Conservation (phyloP, 768 basidiomycete genomes). For the Hypsizygus marmoreus region DNA sequence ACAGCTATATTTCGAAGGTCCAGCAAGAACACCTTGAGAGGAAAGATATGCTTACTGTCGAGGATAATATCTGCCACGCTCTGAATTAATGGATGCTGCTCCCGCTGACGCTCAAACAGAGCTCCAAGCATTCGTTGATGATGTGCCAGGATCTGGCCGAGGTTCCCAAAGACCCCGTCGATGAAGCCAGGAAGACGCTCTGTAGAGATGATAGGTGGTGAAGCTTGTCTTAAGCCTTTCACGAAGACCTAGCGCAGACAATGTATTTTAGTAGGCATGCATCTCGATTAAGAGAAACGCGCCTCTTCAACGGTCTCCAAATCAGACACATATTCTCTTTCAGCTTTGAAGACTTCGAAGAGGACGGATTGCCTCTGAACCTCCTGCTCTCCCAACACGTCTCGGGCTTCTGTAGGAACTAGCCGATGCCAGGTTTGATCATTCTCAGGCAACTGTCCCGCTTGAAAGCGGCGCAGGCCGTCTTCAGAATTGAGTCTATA, state of each 20-base stretch:
- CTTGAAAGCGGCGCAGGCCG: conserved; percentile 66
- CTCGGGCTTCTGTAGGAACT: conserved; percentile 70
- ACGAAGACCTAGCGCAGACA: conserved; percentile 63
- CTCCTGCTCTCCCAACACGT: conserved; percentile 73
- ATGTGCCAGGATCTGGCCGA: conserved; percentile 63
- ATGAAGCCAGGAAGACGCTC: conserved; percentile 66
- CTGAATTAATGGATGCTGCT: conserved; percentile 82
- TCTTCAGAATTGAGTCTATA: conserved; percentile 64
- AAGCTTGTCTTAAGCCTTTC: conserved; percentile 56
- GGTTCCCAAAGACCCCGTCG: conserved; percentile 82
- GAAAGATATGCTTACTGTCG: conserved; percentile 51
- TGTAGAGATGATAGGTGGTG: conserved; percentile 66
- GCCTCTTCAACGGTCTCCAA: conserved; percentile 72
- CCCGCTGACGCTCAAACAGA: conserved; percentile 79
- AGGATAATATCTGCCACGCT: conserved; percentile 86
- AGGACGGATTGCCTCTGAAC: conserved; percentile 84
- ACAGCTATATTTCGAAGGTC: conserved; percentile 33
- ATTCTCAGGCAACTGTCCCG: conserved; percentile 59
- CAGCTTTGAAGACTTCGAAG: conserved; percentile 89
- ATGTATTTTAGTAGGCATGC: conserved; percentile 1
- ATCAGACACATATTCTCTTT: conserved; percentile 86
- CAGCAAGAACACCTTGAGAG: background rate
- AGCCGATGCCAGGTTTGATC: conserved; percentile 85
- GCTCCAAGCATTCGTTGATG: conserved; percentile 70
- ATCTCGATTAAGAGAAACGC: conserved; percentile 10